These are phyloP conservation scores for Suillus sp. DNA, from an alignment of 768 basidiomycete genomes.

Conservation along the genomic window DNA sequence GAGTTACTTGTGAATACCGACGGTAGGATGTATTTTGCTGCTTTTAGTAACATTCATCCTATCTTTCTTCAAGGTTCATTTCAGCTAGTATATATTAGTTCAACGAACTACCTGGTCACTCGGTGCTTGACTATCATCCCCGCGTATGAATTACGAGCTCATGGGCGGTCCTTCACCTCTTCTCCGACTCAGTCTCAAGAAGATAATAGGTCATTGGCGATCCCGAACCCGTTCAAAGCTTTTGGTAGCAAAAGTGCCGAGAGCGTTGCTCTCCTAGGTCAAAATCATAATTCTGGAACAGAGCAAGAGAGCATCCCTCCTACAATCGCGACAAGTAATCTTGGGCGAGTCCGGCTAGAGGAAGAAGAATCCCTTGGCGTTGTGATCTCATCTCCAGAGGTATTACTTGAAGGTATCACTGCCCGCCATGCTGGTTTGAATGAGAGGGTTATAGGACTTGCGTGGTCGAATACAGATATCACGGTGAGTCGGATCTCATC, in stretches of 20 bases:
- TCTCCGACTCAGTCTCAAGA: constrained; percentile 26
- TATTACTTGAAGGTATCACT: constrained; percentile 21
- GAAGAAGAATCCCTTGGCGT: constrained; percentile 24
- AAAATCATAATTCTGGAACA: constrained; percentile 18
- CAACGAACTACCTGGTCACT: constrained; percentile 46
- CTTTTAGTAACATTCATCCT: constrained; percentile 13
- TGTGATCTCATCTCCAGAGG: constrained; percentile 19
- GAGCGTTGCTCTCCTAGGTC: constrained; percentile 32
- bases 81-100: constrained; percentile 41
- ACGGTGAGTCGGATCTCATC: constrained; percentile 18
- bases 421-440: constrained; percentile 24
- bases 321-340: constrained; percentile 10
- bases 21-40: constrained; percentile 38
- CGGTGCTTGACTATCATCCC: constrained; percentile 42
- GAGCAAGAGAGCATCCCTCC: constrained; percentile 32
- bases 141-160: constrained; percentile 17
- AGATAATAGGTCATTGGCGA: constrained; percentile 37
- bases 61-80: constrained; percentile 23
- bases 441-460: constrained; percentile 41
- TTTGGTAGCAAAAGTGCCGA: constrained; percentile 54
- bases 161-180: constrained; percentile 20
- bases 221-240: constrained; percentile 69
- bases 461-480: constrained; percentile 48
- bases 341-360: constrained; percentile 28
- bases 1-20: constrained; percentile 48